Evolutionary conservation across 202 grass and related monocot species (phyloP).

Genomic region (Setaria viridis): DNA sequence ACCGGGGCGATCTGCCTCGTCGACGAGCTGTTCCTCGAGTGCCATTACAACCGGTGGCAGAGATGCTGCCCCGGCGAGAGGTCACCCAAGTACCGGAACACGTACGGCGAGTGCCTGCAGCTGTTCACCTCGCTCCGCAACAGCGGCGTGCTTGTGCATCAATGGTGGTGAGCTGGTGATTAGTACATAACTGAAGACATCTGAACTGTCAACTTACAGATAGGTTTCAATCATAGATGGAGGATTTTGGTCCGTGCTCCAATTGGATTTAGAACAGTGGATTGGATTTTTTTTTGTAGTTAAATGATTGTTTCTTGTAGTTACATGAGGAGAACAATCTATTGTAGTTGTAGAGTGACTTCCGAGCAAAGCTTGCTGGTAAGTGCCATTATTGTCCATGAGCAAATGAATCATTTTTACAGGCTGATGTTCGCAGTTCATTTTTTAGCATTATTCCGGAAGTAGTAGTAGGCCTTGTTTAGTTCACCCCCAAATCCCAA

Average conservation of each 20-base stretch:
- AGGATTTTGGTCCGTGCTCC: not conserved
- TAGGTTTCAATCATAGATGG: not conserved
- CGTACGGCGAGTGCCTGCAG: constrained; percentile 76
- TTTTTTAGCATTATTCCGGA: not conserved
- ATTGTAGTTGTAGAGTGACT: not conserved
- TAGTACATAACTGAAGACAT: not conserved
- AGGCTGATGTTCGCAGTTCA: not conserved
- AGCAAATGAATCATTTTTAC: constrained; percentile 3
- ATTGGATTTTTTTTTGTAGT: not conserved
- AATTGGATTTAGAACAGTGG: constrained; percentile 6
- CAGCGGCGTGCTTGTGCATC: constrained; percentile 92
- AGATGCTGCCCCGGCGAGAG: constrained; percentile 82
- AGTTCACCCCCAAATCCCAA: no score
- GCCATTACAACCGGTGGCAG: constrained; percentile 98
- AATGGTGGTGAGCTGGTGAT: constrained; percentile 69
- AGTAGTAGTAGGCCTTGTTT: no score
- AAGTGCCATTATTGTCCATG: not conserved
- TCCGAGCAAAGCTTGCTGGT: not conserved
- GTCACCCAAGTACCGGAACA: constrained; percentile 84
- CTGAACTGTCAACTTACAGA: not conserved
- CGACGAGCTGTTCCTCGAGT: constrained; percentile 94
- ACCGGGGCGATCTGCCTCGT: constrained; percentile 80
- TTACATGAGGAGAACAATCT: not conserved
- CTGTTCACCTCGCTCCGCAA: constrained; percentile 68
- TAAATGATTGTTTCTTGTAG: constrained; percentile 25